A percentile compares a stretch with the other conserved stretches of the same genome.
Evolutionary conservation across 306 rosid genomes (phyloP).

Genomic region (Pachyrhizus erosus): DNA sequence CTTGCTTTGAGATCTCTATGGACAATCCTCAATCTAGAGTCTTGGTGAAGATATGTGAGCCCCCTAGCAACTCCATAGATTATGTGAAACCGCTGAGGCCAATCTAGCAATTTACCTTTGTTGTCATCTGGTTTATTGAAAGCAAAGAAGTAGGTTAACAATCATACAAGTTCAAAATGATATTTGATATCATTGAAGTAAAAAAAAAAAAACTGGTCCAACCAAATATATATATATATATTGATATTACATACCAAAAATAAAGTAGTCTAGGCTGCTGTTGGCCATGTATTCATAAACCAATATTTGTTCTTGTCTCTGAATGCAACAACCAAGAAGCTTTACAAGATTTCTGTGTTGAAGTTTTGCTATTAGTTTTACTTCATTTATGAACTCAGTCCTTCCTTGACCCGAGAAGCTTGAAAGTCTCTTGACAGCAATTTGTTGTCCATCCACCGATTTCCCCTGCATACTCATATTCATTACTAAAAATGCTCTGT

Average conservation of each 20-base stretch:
- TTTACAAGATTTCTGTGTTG: background rate
- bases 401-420: too few species aligned
- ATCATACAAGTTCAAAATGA: too few species aligned
- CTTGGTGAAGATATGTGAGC: background rate
- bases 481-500: too few species aligned
- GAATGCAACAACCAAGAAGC: background rate
- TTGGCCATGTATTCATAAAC: background rate
- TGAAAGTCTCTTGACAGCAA: too few species aligned
- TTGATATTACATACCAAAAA: too few species aligned
- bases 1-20: constrained; percentile 38
- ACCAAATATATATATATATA: too few species aligned
- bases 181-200: too few species aligned
- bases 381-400: background rate
- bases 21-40: constrained; percentile 18
- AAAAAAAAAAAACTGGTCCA: too few species aligned
- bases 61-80: constrained; percentile 18
- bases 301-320: background rate
- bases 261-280: background rate
- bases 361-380: background rate
- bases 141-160: too few species aligned
- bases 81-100: background rate
- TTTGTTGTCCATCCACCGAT: too few species aligned
- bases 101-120: background rate
- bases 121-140: too few species aligned
- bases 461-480: too few species aligned